Evolutionary conservation across 768 basidiomycete species (phyloP), one percentile per base, ranked within the genome.

Genomic region (Kwoniella sp.): DNA sequence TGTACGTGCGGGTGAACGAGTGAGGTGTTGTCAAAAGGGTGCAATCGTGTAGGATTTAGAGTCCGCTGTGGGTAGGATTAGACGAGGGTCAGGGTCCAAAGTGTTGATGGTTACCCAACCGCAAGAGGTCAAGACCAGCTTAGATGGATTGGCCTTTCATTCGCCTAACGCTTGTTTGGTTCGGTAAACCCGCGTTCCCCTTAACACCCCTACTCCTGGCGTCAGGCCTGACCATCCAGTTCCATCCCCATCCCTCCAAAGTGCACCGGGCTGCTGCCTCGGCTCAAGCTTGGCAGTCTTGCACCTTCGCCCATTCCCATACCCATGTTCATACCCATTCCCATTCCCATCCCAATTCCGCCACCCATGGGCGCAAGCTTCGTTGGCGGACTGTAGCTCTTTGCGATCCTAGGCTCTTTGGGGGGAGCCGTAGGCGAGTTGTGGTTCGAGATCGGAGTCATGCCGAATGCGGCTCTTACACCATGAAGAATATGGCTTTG

Each of bases 381-480:
- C 4, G 63, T 55, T 1, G 70, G 73, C 19, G 76, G 76, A 19
- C 55, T 57, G 22, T 64, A 62, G 7, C 63, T 63, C 22, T 61
- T 65, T 13, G 59, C 52, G 37, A 49, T 46, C 50, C 58, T 27
- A 46, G 68, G 46, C 58, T 64, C 27, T 53, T 60, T 49, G 8
- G 40, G 8, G 17, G 40, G 40, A 3, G 60, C 49, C 21, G 56
- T 58, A 2, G 48, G 58, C 15, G 55, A 63, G 37, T 58, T 58
- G 29, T 49, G 50, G 15, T 48, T 50, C 30, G 24, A 59, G 47
- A 92, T 91, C 0, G 90, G 91, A 6, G 92, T 92, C 90, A 93
- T 94, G 2, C 90, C 91, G 68, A 96, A 96, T 52, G 92, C 92
- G 30, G 88, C 83, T 40, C 90, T 87, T 24, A 95, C 88, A 0